phyloP scores from a whole-genome alignment of 202 grass and related monocot species.

The Hordeum pubiflorum region DNA sequence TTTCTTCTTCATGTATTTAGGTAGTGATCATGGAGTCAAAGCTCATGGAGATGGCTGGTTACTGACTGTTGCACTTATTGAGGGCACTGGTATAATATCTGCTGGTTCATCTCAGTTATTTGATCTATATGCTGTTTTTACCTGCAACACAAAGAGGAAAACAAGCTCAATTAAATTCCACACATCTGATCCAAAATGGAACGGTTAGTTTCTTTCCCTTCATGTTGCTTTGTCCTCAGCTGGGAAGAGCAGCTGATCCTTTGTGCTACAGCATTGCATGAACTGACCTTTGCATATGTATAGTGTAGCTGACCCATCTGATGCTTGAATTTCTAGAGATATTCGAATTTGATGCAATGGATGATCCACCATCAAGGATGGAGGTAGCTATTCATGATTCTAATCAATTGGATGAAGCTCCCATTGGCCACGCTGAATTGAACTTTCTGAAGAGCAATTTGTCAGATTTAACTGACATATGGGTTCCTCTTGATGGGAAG shows the following conservation, averaged over 20 bases:
- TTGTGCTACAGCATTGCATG: neutral
- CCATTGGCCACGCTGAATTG: constrained; percentile 56
- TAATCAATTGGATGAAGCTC: constrained; percentile 35
- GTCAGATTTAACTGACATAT: constrained; percentile 65
- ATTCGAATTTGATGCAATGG: constrained; percentile 76
- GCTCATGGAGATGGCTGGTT: constrained; percentile 75
- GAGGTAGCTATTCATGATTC: constrained; percentile 64
- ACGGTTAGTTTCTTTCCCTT: constrained; percentile 36
- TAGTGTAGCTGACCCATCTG: neutral
- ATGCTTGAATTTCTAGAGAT: constrained; percentile 49
- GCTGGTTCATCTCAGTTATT: constrained; percentile 36
- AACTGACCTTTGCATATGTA: neutral
- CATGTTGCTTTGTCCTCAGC: neutral
- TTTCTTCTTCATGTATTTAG: constrained; percentile 24
- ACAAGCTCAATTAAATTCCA: constrained; percentile 73
- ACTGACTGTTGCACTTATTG: constrained; percentile 68
- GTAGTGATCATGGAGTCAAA: constrained; percentile 59
- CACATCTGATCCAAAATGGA: constrained; percentile 56
- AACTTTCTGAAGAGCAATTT: constrained; percentile 67
- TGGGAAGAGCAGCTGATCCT: neutral
- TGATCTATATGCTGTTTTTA: constrained; percentile 61
- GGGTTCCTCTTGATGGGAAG: constrained; percentile 65
- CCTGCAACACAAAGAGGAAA: constrained; percentile 58
- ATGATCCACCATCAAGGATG: constrained; percentile 80
- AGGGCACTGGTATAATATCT: constrained; percentile 44